Conservation (phyloP, 2,329 filamentous ascomycete genomes). For the Xylaria sp. region DNA sequence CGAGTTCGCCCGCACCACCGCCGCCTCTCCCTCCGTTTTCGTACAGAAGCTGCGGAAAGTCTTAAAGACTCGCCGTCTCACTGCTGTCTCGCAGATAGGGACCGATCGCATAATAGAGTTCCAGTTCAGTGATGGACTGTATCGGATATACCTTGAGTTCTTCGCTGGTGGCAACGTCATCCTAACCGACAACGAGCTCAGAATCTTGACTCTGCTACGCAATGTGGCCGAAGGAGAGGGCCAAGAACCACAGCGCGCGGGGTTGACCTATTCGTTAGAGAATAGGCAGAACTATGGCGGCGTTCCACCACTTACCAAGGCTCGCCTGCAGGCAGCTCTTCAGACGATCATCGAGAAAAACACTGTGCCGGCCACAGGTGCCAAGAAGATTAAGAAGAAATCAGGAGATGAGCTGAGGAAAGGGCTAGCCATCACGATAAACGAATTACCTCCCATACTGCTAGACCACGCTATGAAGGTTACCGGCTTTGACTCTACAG, state of each 20-base stretch:
- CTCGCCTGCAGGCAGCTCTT: slow-evolving; percentile 73
- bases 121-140: slow-evolving; percentile 88
- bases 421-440: slow-evolving; percentile 81
- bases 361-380: slow-evolving; percentile 52
- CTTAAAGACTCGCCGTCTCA: slow-evolving; percentile 84
- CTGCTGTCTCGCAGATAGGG: slow-evolving; percentile 81
- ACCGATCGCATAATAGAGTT: slow-evolving; percentile 94
- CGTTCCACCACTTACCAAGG: slow-evolving; percentile 74
- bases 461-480: slow-evolving; percentile 83
- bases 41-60: slow-evolving; percentile 84
- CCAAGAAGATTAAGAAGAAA: slow-evolving; percentile 76
- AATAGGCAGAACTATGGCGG: slow-evolving; percentile 84
- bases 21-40: slow-evolving; percentile 82
- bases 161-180: slow-evolving; percentile 96
- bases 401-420: slow-evolving; percentile 77
- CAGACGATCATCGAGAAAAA: slow-evolving; percentile 67
- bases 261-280: slow-evolving; percentile 78
- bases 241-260: slow-evolving; percentile 81
- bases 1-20: slow-evolving; percentile 85
- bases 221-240: slow-evolving; percentile 80
- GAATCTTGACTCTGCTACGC: slow-evolving; percentile 79
- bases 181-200: slow-evolving; percentile 82
- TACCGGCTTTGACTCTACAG: slow-evolving; percentile 70
- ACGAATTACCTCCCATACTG: slow-evolving; percentile 85
- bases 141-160: slow-evolving; percentile 89